A percentile compares a stretch with the other conserved stretches of the same genome.
These are phyloP conservation scores for Pyrenophora graminea DNA, from an alignment of 2,329 filamentous ascomycete genomes.

Conservation along the genomic window DNA sequence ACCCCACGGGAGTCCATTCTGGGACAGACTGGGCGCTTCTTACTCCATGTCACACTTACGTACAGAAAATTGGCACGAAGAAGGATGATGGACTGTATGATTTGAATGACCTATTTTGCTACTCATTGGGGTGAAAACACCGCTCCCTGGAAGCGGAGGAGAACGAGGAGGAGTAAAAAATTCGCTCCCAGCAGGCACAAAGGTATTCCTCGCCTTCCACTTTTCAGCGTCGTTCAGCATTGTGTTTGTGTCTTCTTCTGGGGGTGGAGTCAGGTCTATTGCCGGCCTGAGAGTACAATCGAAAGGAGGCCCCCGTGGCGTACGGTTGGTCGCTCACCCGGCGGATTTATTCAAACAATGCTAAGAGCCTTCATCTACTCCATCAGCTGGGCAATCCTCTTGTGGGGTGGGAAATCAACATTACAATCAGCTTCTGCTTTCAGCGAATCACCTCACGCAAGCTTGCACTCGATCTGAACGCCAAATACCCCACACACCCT, in stretches of 20 bases:
- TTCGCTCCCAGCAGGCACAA: background rate
- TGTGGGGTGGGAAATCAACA: background rate
- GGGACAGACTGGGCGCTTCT: constrained; percentile 20
- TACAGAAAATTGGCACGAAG: background rate
- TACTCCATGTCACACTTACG: background rate
- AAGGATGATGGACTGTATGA: no score
- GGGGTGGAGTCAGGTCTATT: background rate
- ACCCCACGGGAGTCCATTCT: constrained; percentile 24
- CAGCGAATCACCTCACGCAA: background rate
- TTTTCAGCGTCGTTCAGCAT: background rate
- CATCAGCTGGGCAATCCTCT: background rate
- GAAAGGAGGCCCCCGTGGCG: constrained; percentile 15
- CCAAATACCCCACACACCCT: no score
- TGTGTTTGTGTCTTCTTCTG: background rate
- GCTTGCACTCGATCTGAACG: no score
- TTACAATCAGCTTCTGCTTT: background rate
- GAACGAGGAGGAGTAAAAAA: no score
- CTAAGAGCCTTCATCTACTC: constrained; percentile 12
- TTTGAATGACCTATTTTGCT: no score
- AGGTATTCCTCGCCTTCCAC: background rate
- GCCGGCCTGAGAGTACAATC: constrained; percentile 6
- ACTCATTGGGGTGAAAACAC: no score
- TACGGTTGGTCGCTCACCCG: constrained; percentile 9
- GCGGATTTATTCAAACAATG: constrained; percentile 1
- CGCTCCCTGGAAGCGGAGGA: no score